phyloP scores from a whole-genome alignment of 495 filamentous ascomycete species.

The Tuber microsphaerosporum region DNA sequence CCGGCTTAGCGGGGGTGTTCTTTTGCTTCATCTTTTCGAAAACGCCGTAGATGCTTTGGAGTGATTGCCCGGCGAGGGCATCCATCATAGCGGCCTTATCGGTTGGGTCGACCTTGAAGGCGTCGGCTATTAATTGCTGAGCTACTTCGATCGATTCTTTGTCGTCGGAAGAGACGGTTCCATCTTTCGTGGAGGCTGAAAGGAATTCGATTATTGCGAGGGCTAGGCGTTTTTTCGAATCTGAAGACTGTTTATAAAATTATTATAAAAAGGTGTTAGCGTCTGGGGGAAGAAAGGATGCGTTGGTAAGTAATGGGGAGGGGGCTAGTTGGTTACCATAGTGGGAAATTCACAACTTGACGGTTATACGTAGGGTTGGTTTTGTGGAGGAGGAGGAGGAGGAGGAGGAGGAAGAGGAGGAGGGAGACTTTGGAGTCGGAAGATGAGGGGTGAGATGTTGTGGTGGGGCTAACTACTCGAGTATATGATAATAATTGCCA shows the following conservation, averaged over 20 bases:
- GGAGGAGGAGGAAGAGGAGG: neutral
- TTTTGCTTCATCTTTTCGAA: conserved; percentile 89
- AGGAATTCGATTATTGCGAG: conserved; percentile 97
- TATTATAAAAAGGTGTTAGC: conserved; percentile 1
- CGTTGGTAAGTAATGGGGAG: neutral
- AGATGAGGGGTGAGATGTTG: neutral
- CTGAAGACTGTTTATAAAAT: conserved; percentile 17
- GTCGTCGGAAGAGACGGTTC: conserved; percentile 78
- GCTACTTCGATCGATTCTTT: conserved; percentile 87
- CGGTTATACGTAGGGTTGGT: neutral
- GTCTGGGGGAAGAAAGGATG: neutral
- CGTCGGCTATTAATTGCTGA: conserved; percentile 83
- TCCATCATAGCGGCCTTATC: conserved; percentile 65
- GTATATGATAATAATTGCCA: neutral
- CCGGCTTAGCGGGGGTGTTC: conserved; percentile 44
- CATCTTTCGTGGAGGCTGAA: conserved; percentile 72
- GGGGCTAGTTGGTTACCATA: neutral
- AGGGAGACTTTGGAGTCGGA: neutral
- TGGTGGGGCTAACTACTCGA: neutral
- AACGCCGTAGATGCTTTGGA: conserved; percentile 83
- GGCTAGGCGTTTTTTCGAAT: conserved; percentile 85
- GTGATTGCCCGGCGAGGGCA: conserved; percentile 74
- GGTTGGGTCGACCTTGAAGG: conserved; percentile 83
- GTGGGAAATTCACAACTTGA: neutral
- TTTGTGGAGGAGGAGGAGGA: neutral